phyloP scores from a whole-genome alignment of 2,329 filamentous ascomycete species.

The Pseudopyricularia javanii region DNA sequence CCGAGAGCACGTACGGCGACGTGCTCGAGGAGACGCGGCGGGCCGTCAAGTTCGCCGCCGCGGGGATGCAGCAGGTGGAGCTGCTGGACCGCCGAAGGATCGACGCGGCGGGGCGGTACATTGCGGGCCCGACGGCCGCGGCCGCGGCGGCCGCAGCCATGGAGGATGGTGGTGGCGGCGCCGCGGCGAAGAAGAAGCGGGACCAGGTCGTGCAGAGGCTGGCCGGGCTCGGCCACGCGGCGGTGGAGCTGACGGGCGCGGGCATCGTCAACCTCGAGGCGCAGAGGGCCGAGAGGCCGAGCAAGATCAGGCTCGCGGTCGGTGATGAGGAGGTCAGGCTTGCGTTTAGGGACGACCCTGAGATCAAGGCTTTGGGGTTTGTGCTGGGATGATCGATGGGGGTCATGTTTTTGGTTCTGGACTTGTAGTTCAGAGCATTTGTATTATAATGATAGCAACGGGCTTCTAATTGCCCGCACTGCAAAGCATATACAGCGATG shows the following conservation, averaged over 20 bases:
- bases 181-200: constrained; percentile 5
- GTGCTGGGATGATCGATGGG: constrained; percentile 12
- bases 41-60: constrained; percentile 48
- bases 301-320: constrained; percentile 74
- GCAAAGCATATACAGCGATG: background rate
- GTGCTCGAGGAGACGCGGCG: constrained; percentile 75
- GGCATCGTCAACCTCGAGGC: constrained; percentile 79
- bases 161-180: constrained; percentile 7
- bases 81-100: constrained; percentile 30
- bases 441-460: background rate
- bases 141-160: background rate
- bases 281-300: constrained; percentile 69
- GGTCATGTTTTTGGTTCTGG: constrained; percentile 10
- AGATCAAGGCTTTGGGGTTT: constrained; percentile 71
- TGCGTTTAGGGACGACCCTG: constrained; percentile 77
- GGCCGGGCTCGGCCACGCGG: constrained; percentile 40
- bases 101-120: constrained; percentile 2
- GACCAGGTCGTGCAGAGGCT: constrained; percentile 10
- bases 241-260: constrained; percentile 73
- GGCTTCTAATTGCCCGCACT: background rate
- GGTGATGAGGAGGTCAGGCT: constrained; percentile 84
- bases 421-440: constrained; percentile 2
- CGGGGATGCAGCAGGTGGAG: constrained; percentile 42
- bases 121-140: constrained; percentile 1
- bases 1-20: constrained; percentile 80